Conservation (phyloP, 2,329 filamentous ascomycete genomes). For the Stachybotrys elegans region DNA sequence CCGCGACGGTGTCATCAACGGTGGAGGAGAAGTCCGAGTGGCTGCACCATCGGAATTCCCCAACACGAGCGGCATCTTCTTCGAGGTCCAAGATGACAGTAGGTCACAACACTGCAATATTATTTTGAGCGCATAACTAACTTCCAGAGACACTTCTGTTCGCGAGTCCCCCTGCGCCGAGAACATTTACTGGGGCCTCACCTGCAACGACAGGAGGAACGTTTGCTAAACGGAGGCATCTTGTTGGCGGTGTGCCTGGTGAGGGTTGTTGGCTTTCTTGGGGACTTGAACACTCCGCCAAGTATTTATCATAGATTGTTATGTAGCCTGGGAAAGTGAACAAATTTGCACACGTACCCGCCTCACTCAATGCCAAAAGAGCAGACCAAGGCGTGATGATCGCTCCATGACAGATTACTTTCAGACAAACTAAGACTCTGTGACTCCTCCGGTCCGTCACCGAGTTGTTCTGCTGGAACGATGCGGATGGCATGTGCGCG, state of each 20-base stretch:
- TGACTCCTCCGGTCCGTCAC: background rate
- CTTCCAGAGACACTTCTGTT: no score
- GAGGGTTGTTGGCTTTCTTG: no score
- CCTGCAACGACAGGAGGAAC: background rate
- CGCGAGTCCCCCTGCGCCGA: constrained; percentile 2
- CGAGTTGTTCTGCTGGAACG: background rate
- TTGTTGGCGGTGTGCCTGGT: no score
- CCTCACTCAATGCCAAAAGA: no score
- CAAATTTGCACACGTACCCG: no score
- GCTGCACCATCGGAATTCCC: background rate
- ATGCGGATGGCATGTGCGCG: constrained; percentile 7
- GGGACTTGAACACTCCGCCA: no score
- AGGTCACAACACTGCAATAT: no score
- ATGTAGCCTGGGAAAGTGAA: no score
- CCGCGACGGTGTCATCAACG: background rate
- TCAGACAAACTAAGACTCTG: background rate
- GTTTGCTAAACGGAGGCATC: constrained; percentile 1
- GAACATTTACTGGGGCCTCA: constrained; percentile 1
- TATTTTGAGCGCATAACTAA: no score
- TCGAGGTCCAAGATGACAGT: background rate
- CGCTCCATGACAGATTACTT: background rate
- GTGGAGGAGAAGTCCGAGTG: constrained; percentile 1
- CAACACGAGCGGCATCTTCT: constrained; percentile 1
- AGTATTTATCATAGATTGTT: no score
- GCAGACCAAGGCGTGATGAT: background rate